These are phyloP conservation scores for Yamadazyma mexicana DNA, from an alignment of 1,139 yeast genomes.

Conservation along the genomic window DNA sequence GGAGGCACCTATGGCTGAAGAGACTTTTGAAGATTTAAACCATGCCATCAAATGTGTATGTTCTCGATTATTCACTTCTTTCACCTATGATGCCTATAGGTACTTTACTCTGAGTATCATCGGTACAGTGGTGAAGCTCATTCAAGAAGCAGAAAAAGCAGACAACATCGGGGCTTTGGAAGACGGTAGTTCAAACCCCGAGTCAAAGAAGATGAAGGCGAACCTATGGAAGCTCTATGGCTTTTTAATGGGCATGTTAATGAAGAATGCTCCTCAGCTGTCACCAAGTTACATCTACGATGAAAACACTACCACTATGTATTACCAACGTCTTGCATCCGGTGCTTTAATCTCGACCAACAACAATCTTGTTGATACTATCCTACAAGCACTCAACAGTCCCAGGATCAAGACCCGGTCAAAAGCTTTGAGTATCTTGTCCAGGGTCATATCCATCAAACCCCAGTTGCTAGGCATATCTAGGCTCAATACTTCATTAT, in stretches of 20 bases:
- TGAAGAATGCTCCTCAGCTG: too few species aligned
- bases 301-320: too few species aligned
- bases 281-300: too few species aligned
- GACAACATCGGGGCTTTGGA: too few species aligned
- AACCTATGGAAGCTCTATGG: too few species aligned
- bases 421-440: constrained; percentile 21
- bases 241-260: too few species aligned
- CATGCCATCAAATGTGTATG: not conserved
- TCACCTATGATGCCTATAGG: too few species aligned
- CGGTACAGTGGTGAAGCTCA: too few species aligned
- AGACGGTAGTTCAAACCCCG: too few species aligned
- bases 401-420: constrained; percentile 61
- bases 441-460: constrained; percentile 1
- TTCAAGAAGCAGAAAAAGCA: too few species aligned
- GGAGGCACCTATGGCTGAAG: not conserved
- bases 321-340: not conserved
- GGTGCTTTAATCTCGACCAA: not conserved
- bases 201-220: not conserved
- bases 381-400: constrained; percentile 47
- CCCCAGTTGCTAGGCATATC: constrained; percentile 1
- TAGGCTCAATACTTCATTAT: constrained; percentile 26
- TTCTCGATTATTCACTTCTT: too few species aligned
- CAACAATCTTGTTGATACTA: constrained; percentile 39
- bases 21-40: not conserved
- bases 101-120: too few species aligned